Percentiles rank a stretch among this genome's conserved stretches.
These are phyloP conservation scores for Mortierella polycephala DNA, from an alignment of 371 early-diverging fungal species.

Conservation along the genomic window DNA sequence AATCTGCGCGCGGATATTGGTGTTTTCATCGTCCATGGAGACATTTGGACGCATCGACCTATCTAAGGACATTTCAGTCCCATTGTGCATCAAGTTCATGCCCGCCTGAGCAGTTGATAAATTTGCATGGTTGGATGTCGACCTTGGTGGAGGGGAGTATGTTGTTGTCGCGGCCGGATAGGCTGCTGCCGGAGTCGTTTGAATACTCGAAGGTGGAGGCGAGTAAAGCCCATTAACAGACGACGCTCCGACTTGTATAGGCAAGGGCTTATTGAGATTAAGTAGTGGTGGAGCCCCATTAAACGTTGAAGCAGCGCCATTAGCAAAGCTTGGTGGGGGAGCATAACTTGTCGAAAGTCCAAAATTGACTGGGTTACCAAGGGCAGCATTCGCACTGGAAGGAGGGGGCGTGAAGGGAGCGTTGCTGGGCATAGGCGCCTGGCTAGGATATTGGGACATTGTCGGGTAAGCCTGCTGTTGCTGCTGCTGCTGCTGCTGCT, in stretches of 20 bases:
- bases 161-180: not conserved
- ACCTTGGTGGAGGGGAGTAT: slow-evolving; percentile 31
- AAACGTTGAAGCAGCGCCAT: not conserved
- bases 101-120: slow-evolving; percentile 3
- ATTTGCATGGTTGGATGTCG: slow-evolving; percentile 9
- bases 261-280: slow-evolving; percentile 2
- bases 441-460: slow-evolving; percentile 8
- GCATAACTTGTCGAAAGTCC: slow-evolving; percentile 15
- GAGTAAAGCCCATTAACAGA: slow-evolving; percentile 14
- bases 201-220: slow-evolving; percentile 18
- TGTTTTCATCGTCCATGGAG: slow-evolving; percentile 14
- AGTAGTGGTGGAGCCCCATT: slow-evolving; percentile 6
- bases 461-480: slow-evolving; percentile 20
- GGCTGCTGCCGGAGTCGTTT: slow-evolving; percentile 2
- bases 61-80: slow-evolving; percentile 22
- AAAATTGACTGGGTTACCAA: slow-evolving; percentile 3
- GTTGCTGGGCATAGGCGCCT: slow-evolving; percentile 1
- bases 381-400: not conserved
- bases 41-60: slow-evolving; percentile 31
- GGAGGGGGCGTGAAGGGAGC: slow-evolving; percentile 20
- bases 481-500: slow-evolving; percentile 19
- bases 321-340: slow-evolving; percentile 31
- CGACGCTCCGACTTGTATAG: not conserved
- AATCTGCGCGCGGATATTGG: slow-evolving; percentile 14
- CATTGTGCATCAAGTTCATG: slow-evolving; percentile 8